phyloP scores from a whole-genome alignment of 495 filamentous ascomycete genomes.

The Oidiodendron maius region DNA sequence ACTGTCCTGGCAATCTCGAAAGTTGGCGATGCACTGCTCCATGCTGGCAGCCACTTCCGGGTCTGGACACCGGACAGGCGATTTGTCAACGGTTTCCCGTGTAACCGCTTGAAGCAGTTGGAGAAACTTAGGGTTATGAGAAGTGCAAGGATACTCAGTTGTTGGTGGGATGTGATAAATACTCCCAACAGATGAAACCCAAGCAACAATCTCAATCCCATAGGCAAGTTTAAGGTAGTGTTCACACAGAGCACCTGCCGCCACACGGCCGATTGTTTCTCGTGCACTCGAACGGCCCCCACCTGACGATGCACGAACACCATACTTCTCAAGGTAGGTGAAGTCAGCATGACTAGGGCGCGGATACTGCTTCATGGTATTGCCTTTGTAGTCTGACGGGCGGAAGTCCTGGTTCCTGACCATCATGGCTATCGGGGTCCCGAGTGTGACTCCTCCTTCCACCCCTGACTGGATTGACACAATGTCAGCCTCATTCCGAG shows the following conservation, averaged over 20 bases:
- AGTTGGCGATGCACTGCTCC: constrained; percentile 74
- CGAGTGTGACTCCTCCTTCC: constrained; percentile 86
- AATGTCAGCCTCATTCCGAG: constrained; percentile 85
- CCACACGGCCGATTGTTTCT: constrained; percentile 91
- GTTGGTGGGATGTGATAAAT: constrained; percentile 82
- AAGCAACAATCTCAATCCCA: constrained; percentile 86
- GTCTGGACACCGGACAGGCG: constrained; percentile 84
- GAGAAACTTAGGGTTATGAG: constrained; percentile 79
- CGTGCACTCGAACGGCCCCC: constrained; percentile 88
- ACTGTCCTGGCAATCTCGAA: constrained; percentile 77
- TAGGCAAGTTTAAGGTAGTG: constrained; percentile 81
- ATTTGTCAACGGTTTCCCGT: constrained; percentile 72
- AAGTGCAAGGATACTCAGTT: constrained; percentile 59
- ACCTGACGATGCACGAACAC: constrained; percentile 86
- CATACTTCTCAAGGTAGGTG: constrained; percentile 97
- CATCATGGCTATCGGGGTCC: constrained; percentile 84
- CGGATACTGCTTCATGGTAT: constrained; percentile 89
- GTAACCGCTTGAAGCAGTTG: constrained; percentile 66
- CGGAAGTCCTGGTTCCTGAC: constrained; percentile 91
- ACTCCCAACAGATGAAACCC: constrained; percentile 78
- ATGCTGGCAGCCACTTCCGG: constrained; percentile 58
- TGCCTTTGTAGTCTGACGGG: constrained; percentile 86
- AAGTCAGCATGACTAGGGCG: constrained; percentile 92
- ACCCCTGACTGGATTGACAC: constrained; percentile 93
- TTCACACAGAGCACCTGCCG: constrained; percentile 92